Percentiles rank a stretch among this genome's conserved stretches.
These are phyloP conservation scores for Aspergillus hiratsukae DNA, from an alignment of 2,329 filamentous ascomycete genomes.

Conservation along the genomic window DNA sequence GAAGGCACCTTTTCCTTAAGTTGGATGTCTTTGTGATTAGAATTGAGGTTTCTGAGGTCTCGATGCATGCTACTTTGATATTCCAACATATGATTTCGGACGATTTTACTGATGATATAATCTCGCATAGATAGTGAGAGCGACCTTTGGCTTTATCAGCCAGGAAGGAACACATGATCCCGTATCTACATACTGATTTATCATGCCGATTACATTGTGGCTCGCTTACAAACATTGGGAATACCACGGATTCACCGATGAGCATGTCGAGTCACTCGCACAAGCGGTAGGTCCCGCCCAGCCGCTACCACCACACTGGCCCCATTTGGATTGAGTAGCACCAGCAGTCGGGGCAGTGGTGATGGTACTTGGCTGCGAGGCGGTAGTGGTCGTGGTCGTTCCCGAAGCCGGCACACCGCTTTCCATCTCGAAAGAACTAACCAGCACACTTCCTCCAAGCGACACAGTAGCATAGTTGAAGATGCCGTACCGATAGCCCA, in stretches of 20 bases:
- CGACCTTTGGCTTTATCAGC: too few species aligned
- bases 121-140: background rate
- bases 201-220: background rate
- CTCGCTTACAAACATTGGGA: background rate
- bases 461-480: slow-evolving; percentile 48
- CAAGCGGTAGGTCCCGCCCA: background rate
- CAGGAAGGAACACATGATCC: too few species aligned
- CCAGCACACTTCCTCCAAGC: slow-evolving; percentile 37
- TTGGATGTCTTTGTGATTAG: background rate
- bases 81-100: background rate
- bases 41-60: background rate
- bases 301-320: background rate
- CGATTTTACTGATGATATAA: background rate
- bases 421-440: slow-evolving; percentile 10
- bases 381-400: background rate
- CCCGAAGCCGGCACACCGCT: background rate
- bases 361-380: background rate
- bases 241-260: background rate
- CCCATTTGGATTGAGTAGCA: background rate
- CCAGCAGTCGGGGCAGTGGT: background rate
- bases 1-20: background rate
- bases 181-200: too few species aligned
- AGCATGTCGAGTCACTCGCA: background rate
- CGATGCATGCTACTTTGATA: background rate
- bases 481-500: slow-evolving; percentile 47